These are phyloP conservation scores for Vicia faba DNA, from an alignment of 306 rosid species.

Conservation along the genomic window DNA sequence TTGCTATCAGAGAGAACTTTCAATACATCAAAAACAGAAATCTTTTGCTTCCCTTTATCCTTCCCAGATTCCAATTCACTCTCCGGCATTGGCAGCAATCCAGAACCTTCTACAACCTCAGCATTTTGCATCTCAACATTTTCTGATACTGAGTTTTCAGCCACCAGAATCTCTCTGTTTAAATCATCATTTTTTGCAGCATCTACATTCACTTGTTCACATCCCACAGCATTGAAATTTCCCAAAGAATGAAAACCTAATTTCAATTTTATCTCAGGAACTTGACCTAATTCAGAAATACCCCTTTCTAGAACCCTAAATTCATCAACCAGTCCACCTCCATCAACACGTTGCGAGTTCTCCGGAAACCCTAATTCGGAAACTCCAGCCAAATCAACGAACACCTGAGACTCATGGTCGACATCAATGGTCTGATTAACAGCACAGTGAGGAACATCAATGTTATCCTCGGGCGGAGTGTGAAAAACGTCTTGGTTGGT, in stretches of 20 bases:
- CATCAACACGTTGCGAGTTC: neutral
- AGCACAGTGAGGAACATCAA: neutral
- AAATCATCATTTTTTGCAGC: too few relatives aligned
- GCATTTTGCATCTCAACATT: neutral
- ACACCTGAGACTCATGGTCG: neutral
- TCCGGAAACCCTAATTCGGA: slow-evolving; percentile 42
- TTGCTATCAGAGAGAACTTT: neutral
- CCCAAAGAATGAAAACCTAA: neutral
- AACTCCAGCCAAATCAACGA: slow-evolving; percentile 19
- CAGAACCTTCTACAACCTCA: slow-evolving; percentile 29
- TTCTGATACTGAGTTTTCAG: neutral
- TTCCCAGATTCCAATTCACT: slow-evolving; percentile 14
- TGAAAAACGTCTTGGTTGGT: slow-evolving; percentile 48
- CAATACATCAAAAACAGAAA: neutral
- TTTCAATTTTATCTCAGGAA: slow-evolving; percentile 39
- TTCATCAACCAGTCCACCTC: neutral
- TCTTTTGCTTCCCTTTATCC: neutral
- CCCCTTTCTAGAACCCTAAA: slow-evolving; percentile 26
- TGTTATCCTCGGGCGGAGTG: slow-evolving; percentile 54
- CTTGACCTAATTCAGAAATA: slow-evolving; percentile 20
- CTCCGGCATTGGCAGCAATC: slow-evolving; percentile 20
- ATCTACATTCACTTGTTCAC: neutral
- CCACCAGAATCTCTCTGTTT: neutral
- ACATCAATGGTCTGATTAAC: neutral
- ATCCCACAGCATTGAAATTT: neutral